phyloP scores from a whole-genome alignment of 805 yeast genomes.

The Yarrowia sp. region DNA sequence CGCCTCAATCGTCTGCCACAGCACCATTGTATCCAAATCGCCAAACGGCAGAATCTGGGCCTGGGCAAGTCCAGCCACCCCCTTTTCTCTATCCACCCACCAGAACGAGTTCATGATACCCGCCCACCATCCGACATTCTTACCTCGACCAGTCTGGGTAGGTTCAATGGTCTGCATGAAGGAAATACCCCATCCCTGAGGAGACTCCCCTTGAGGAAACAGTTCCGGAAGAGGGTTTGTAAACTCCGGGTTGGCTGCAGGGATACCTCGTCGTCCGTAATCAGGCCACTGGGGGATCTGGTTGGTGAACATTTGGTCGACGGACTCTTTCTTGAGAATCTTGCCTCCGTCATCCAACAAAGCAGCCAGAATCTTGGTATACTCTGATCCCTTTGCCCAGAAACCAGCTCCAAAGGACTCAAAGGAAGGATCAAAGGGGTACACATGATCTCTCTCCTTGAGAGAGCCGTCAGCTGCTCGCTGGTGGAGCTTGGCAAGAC shows the following conservation, averaged over 20 bases:
- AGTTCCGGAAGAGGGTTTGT: constrained; percentile 26
- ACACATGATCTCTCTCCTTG: constrained; percentile 15
- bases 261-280: constrained; percentile 30
- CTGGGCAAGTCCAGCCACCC: constrained; percentile 41
- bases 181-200: constrained; percentile 41
- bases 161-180: constrained; percentile 35
- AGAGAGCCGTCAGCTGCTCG: constrained; percentile 33
- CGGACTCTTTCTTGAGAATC: constrained; percentile 40
- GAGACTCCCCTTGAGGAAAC: constrained; percentile 33
- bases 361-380: constrained; percentile 42
- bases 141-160: constrained; percentile 41
- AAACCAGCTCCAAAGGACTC: constrained; percentile 42
- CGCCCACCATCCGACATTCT: constrained; percentile 43
- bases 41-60: constrained; percentile 43
- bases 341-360: constrained; percentile 44
- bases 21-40: constrained; percentile 28
- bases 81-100: constrained; percentile 45
- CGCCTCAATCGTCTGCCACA: constrained; percentile 23
- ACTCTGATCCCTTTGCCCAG: constrained; percentile 45
- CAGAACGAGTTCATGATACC: constrained; percentile 44
- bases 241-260: constrained; percentile 26
- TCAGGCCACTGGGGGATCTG: constrained; percentile 39
- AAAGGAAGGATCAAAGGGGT: not conserved
- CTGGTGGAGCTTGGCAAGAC: constrained; percentile 34
- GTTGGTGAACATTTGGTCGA: constrained; percentile 40